Percentiles rank a stretch among this genome's conserved stretches.
phyloP scores from a whole-genome alignment of 257 asterid genomes.

The Solanum ossicruentum region DNA sequence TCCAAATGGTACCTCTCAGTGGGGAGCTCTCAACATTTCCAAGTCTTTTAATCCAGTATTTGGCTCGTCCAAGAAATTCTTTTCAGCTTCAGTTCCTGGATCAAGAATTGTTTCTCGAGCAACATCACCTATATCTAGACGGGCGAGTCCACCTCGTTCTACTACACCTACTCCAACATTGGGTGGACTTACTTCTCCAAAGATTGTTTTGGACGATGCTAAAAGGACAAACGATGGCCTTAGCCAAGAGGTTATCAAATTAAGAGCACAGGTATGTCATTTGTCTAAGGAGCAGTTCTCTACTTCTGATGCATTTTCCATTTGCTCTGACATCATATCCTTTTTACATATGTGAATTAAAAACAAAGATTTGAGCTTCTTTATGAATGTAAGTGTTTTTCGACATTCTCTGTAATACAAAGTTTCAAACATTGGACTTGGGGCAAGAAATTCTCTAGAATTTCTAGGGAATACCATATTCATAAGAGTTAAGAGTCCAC shows the following conservation, averaged over 20 bases:
- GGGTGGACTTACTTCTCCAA: constrained; percentile 90
- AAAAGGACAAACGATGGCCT: constrained; percentile 55
- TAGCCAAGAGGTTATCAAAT: constrained; percentile 67
- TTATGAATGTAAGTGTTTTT: not conserved
- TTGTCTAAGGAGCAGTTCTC: not conserved
- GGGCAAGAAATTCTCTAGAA: not conserved
- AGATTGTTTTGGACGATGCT: constrained; percentile 50
- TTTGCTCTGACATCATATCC: not conserved
- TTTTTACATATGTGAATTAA: not conserved
- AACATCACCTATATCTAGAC: constrained; percentile 91
- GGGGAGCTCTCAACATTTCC: constrained; percentile 71
- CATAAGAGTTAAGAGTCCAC: not conserved
- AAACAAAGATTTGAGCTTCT: not conserved
- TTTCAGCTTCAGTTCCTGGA: constrained; percentile 98
- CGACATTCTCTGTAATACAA: not conserved
- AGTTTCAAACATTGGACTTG: not conserved
- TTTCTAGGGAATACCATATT: not conserved
- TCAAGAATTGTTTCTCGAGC: constrained; percentile 98
- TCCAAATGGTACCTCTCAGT: constrained; percentile 81
- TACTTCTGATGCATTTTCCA: not conserved
- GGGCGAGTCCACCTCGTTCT: constrained; percentile 95
- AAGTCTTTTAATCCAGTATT: constrained; percentile 79
- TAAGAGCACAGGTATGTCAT: constrained; percentile 72
- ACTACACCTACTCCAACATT: constrained; percentile 96
- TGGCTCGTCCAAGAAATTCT: constrained; percentile 83